A percentile compares a stretch with the other conserved stretches of the same genome.
These are phyloP conservation scores for Crucihimalaya himalaica DNA, from an alignment of 345 rosid genomes.

Conservation along the genomic window DNA sequence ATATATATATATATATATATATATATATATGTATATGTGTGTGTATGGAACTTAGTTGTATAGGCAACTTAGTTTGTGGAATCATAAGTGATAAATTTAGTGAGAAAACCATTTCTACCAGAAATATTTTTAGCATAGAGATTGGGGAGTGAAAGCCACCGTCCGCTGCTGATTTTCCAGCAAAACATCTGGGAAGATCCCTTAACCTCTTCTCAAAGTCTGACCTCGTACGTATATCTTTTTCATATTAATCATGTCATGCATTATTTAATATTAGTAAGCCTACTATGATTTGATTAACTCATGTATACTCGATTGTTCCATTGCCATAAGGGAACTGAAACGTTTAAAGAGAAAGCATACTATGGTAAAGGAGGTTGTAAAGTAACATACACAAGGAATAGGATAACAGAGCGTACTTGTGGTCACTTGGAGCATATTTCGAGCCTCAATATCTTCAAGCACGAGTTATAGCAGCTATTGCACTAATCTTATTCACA, in stretches of 20 bases:
- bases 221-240: not conserved
- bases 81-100: not conserved
- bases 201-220: not conserved
- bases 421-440: conserved; percentile 37
- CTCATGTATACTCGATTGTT: no score
- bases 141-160: conserved; percentile 3
- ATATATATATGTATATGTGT: not conserved
- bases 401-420: conserved; percentile 15
- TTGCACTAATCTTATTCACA: conserved; percentile 8
- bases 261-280: not conserved
- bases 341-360: conserved; percentile 13
- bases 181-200: conserved; percentile 19
- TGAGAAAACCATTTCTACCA: not conserved
- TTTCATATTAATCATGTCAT: not conserved
- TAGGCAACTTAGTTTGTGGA: not conserved
- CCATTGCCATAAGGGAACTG: conserved; percentile 10
- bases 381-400: conserved; percentile 23
- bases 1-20: no score
- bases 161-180: conserved; percentile 17
- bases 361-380: conserved; percentile 7
- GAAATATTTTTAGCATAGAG: not conserved
- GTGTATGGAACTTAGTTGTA: not conserved
- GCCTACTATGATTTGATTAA: not conserved
- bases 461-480: conserved; percentile 15
- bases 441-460: conserved; percentile 35